Conservation (phyloP, 2,329 filamentous ascomycete genomes). For the Aspergillaceae sp. region DNA sequence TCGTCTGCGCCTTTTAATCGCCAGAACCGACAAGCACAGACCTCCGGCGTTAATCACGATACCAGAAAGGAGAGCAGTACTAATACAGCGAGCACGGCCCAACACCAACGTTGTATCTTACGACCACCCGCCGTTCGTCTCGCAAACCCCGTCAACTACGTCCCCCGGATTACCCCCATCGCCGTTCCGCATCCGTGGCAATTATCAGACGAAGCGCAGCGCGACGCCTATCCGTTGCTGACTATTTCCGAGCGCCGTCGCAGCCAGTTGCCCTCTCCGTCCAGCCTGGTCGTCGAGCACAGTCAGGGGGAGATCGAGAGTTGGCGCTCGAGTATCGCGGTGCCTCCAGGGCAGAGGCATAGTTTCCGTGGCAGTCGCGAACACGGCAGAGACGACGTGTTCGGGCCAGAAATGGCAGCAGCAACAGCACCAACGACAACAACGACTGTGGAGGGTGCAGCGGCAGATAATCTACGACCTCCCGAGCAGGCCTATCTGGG, state of each 20-base stretch:
- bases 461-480: constrained; percentile 20
- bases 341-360: constrained; percentile 38
- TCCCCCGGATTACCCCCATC: constrained; percentile 46
- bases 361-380: constrained; percentile 14
- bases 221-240: constrained; percentile 49
- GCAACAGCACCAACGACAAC: too few relatives aligned
- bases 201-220: constrained; percentile 25
- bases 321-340: constrained; percentile 44
- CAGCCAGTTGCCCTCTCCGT: constrained; percentile 41
- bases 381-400: not conserved
- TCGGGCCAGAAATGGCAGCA: constrained; percentile 12
- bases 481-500: constrained; percentile 23
- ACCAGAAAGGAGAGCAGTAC: not conserved
- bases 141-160: constrained; percentile 55
- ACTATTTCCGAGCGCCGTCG: constrained; percentile 50
- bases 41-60: not conserved
- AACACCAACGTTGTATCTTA: constrained; percentile 8
- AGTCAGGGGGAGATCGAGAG: constrained; percentile 40
- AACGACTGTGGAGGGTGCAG: constrained; percentile 10
- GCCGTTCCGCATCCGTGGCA: constrained; percentile 30
- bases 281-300: constrained; percentile 41
- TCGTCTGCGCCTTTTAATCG: not conserved
- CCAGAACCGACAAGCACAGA: not conserved
- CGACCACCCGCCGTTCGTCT: constrained; percentile 43
- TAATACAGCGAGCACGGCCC: too few relatives aligned